These are phyloP conservation scores for Gloeophyllum trabeum DNA, from an alignment of 768 basidiomycete genomes.

Conservation along the genomic window DNA sequence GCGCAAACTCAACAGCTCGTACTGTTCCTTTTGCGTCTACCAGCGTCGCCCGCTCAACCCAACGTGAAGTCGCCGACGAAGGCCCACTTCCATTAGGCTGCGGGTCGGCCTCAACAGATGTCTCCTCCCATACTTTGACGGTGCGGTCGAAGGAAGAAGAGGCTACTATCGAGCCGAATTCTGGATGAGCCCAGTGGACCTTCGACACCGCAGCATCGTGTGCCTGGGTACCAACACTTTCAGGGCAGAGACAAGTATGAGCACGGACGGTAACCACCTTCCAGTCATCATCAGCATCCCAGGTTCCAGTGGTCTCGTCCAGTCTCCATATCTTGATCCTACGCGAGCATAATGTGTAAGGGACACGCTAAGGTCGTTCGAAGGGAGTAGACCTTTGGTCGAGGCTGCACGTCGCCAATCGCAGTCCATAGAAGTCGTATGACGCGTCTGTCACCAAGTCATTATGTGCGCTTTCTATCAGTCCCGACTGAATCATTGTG, in stretches of 20 bases:
- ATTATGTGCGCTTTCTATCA: constrained; percentile 67
- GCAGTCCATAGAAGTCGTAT: constrained; percentile 85
- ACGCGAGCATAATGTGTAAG: constrained; percentile 5
- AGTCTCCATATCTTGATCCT: constrained; percentile 84
- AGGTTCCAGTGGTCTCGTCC: constrained; percentile 60
- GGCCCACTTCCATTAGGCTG: no score
- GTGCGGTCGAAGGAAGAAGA: constrained; percentile 86
- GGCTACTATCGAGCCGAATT: constrained; percentile 81
- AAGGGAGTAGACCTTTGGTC: constrained; percentile 56
- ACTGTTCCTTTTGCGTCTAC: constrained; percentile 83
- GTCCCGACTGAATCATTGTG: constrained; percentile 66
- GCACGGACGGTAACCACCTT: constrained; percentile 64
- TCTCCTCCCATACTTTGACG: constrained; percentile 87
- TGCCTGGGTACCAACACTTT: no score
- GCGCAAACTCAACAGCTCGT: constrained; percentile 78
- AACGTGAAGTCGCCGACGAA: no score
- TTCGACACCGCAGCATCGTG: constrained; percentile 85
- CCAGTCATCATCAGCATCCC: constrained; percentile 85
- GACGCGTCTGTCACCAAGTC: constrained; percentile 80
- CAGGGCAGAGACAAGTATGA: no score
- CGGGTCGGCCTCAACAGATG: constrained; percentile 16
- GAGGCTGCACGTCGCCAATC: constrained; percentile 69
- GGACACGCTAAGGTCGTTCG: constrained; percentile 6
- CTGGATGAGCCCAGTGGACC: constrained; percentile 86
- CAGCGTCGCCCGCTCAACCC: constrained; percentile 66